Evolutionary conservation across 2,329 filamentous ascomycete species (phyloP).

Genomic region (Stachybotrys chlorohalonatus): DNA sequence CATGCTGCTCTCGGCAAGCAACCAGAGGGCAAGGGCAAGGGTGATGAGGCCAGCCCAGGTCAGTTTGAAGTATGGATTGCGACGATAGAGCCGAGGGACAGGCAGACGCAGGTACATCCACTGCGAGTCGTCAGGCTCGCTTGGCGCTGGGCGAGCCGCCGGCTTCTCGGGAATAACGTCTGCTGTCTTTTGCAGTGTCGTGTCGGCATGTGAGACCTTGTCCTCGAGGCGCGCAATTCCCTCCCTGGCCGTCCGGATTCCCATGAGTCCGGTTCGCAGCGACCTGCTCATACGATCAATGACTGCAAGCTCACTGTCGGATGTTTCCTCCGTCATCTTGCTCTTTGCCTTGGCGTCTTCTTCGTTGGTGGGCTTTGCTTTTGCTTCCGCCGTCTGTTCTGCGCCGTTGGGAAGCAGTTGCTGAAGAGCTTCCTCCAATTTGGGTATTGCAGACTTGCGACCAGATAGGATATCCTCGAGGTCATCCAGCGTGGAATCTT

Average conservation of each 20-base stretch:
- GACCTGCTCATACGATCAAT: constrained; percentile 43
- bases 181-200: constrained; percentile 4
- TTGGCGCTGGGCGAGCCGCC: not conserved
- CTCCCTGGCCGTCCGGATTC: constrained; percentile 45
- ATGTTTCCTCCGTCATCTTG: constrained; percentile 10
- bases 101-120: constrained; percentile 31
- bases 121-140: constrained; percentile 9
- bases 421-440: not conserved
- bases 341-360: constrained; percentile 11
- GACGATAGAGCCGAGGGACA: constrained; percentile 37
- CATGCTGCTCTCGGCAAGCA: constrained; percentile 41
- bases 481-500: constrained; percentile 52
- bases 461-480: constrained; percentile 40
- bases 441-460: constrained; percentile 12
- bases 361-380: constrained; percentile 3
- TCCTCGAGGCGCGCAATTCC: constrained; percentile 51
- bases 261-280: constrained; percentile 39
- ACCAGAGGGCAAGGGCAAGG: constrained; percentile 42
- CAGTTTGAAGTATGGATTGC: constrained; percentile 33
- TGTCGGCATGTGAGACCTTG: constrained; percentile 33
- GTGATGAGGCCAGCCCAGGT: constrained; percentile 38
- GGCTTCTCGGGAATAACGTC: constrained; percentile 1
- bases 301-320: constrained; percentile 30
- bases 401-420: not conserved
- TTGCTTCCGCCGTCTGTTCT: not conserved